These are phyloP conservation scores for Ustilago tritici DNA, from an alignment of 1,284 basidiomycete genomes.

Conservation along the genomic window DNA sequence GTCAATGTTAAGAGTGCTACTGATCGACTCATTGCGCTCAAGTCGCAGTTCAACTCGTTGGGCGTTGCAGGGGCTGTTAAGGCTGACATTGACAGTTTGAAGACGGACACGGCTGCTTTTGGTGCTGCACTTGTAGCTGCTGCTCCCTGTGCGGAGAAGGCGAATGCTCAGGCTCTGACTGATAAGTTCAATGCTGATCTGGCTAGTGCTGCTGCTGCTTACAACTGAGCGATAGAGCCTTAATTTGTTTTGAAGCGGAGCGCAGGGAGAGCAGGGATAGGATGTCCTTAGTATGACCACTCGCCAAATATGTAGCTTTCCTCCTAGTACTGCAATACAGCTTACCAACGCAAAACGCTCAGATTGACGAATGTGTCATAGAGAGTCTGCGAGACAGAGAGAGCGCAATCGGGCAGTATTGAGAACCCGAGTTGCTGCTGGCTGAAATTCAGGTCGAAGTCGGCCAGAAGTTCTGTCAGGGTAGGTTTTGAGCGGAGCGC, in stretches of 20 bases:
- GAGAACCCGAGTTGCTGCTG: too few species aligned
- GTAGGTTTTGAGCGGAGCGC: too few species aligned
- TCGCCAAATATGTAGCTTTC: not conserved
- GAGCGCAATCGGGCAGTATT: too few species aligned
- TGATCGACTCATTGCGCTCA: constrained; percentile 16
- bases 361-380: not conserved
- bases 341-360: not conserved
- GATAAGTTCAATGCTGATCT: constrained; percentile 34
- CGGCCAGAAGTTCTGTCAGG: too few species aligned
- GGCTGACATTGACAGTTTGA: constrained; percentile 8
- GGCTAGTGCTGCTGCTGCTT: constrained; percentile 18
- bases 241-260: not conserved
- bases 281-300: not conserved
- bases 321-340: not conserved
- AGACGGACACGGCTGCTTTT: constrained; percentile 23
- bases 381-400: too few species aligned
- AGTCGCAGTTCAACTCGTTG: constrained; percentile 19
- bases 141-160: constrained; percentile 10
- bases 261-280: not conserved
- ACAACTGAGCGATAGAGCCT: constrained; percentile 1
- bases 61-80: constrained; percentile 17
- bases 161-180: constrained; percentile 2
- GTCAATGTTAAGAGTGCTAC: constrained; percentile 24
- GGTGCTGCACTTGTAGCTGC: constrained; percentile 15
- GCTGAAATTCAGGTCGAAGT: too few species aligned